Evolutionary conservation across 345 rosid species (phyloP).

Genomic region (Triadica sebifera): DNA sequence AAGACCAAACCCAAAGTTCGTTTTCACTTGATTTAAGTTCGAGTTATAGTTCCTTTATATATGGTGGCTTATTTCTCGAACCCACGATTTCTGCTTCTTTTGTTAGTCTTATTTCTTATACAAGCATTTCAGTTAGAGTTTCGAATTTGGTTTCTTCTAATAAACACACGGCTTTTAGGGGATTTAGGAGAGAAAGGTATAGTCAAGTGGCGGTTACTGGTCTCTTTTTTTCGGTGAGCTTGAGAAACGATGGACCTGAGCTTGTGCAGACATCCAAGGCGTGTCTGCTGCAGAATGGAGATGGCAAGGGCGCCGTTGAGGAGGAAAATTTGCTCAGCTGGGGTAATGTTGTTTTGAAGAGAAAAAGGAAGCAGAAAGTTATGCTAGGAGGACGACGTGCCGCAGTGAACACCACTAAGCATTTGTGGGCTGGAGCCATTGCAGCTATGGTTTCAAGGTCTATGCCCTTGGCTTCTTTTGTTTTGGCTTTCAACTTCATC

Average conservation of each 20-base stretch:
- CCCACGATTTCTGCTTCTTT: conserved; percentile 44
- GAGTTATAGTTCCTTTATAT: neutral
- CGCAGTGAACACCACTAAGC: conserved; percentile 49
- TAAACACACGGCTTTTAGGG: conserved; percentile 16
- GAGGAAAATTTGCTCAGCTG: conserved; percentile 10
- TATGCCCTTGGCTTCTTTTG: neutral
- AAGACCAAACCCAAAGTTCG: conserved; percentile 9
- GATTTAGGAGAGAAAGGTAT: conserved; percentile 16
- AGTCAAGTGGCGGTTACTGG: conserved; percentile 14
- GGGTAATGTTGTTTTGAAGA: conserved; percentile 5
- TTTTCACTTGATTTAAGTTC: conserved; percentile 9
- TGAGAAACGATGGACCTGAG: conserved; percentile 37
- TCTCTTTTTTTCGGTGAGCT: conserved; percentile 48
- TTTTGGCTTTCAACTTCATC: neutral
- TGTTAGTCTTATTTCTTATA: conserved; percentile 37
- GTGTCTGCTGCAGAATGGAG: conserved; percentile 30
- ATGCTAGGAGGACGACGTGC: conserved; percentile 33
- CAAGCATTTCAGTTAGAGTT: conserved; percentile 13
- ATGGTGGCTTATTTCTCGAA: conserved; percentile 66
- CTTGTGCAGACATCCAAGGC: conserved; percentile 27
- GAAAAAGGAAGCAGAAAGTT: conserved; percentile 27
- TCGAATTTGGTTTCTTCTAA: conserved; percentile 15
- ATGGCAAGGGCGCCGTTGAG: conserved; percentile 7
- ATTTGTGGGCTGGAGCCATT: conserved; percentile 79
- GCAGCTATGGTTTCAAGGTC: conserved; percentile 85